These are phyloP conservation scores for Cyberlindnera japonica DNA, from an alignment of 805 yeast genomes.

Conservation along the genomic window DNA sequence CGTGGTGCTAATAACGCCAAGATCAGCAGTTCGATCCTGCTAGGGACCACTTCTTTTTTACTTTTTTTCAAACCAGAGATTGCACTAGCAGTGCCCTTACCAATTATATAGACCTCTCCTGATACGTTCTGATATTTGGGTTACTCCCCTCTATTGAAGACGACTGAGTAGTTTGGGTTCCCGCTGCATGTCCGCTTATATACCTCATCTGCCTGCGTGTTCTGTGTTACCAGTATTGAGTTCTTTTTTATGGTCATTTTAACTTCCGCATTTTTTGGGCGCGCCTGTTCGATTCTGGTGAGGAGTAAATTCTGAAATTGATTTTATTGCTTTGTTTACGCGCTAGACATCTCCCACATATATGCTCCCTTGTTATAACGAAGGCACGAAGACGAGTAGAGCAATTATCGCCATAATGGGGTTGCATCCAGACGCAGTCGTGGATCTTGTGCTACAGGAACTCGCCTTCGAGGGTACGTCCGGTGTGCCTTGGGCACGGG, in stretches of 20 bases:
- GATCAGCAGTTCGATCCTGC: constrained; percentile 90
- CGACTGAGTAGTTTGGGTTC: no score
- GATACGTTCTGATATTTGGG: no score
- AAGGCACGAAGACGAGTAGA: not conserved
- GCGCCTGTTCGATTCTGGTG: not conserved
- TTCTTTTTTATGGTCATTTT: no score
- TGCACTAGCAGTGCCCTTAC: no score
- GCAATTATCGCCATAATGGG: constrained; percentile 1
- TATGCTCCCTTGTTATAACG: no score
- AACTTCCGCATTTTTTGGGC: no score
- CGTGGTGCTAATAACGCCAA: constrained; percentile 52
- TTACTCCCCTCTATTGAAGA: no score
- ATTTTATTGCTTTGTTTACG: not conserved
- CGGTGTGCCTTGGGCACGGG: constrained; percentile 30
- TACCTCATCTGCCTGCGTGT: no score
- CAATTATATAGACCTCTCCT: no score
- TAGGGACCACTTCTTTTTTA: constrained; percentile 54
- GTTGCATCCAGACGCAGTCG: constrained; percentile 26
- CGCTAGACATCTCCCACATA: not conserved
- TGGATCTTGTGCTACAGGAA: constrained; percentile 31
- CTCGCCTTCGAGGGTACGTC: constrained; percentile 33
- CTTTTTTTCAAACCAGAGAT: no score
- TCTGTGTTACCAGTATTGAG: no score
- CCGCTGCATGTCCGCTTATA: no score
- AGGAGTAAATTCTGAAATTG: not conserved